Percentiles rank a stretch among this genome's conserved stretches.
Conservation (phyloP, 331 rosid genomes). For the Saraca asoca region DNA sequence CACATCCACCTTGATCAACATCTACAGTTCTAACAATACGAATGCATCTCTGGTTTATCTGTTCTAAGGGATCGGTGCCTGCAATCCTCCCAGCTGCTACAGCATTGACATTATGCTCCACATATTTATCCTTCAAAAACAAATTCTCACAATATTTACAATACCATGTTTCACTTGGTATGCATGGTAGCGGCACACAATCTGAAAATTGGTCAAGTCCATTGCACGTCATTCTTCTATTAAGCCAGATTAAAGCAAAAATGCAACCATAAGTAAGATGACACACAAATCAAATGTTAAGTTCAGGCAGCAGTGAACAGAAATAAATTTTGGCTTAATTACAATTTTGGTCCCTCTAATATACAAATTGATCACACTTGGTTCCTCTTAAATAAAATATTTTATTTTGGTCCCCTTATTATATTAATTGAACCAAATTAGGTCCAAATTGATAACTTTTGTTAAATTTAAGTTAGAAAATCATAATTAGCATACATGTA, state of each 20-base stretch:
- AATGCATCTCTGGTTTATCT: constrained; percentile 73
- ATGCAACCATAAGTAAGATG: constrained; percentile 7
- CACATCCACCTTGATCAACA: constrained; percentile 84
- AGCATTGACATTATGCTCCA: constrained; percentile 68
- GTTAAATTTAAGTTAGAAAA: too few species aligned
- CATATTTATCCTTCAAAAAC: constrained; percentile 50
- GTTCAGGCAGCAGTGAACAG: constrained; percentile 11
- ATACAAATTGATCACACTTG: too few species aligned
- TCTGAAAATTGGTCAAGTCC: constrained; percentile 48
- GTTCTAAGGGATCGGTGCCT: constrained; percentile 65
- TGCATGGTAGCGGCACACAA: constrained; percentile 64
- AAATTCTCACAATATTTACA: constrained; percentile 77
- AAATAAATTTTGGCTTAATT: too few species aligned
- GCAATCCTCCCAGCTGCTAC: constrained; percentile 66
- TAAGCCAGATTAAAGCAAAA: background rate
- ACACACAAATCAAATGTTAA: background rate
- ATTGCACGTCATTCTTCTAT: background rate
- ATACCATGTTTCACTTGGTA: constrained; percentile 80
- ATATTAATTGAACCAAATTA: too few species aligned
- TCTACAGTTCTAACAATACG: constrained; percentile 71
- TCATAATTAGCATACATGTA: too few species aligned
- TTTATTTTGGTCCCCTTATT: too few species aligned
- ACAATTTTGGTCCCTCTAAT: too few species aligned
- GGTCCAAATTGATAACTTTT: too few species aligned
- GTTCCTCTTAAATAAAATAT: too few species aligned